phyloP scores from a whole-genome alignment of 2,329 filamentous ascomycete species.

The Colletotrichum sp. region DNA sequence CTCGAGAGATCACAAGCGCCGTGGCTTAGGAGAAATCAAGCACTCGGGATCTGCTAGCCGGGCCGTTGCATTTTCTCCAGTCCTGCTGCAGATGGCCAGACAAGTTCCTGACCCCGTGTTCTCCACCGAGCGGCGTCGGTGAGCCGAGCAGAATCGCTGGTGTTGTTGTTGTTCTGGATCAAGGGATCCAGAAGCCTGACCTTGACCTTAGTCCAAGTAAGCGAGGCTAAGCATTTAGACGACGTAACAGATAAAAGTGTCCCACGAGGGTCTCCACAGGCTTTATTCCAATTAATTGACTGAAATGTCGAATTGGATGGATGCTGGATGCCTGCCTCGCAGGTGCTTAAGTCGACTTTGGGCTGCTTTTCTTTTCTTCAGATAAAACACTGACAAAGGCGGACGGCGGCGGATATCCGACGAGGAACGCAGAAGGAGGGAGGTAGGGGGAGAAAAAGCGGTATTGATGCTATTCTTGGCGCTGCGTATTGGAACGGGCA shows the following conservation, averaged over 20 bases:
- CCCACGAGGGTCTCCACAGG: background rate
- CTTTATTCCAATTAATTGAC: background rate
- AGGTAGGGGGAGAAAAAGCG: background rate
- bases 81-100: constrained; percentile 3
- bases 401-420: constrained; percentile 7
- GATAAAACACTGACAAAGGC: constrained; percentile 11
- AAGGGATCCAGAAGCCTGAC: background rate
- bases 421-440: background rate
- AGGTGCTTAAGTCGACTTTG: background rate
- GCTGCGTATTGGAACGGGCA: background rate
- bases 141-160: background rate
- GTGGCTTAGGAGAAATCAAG: background rate
- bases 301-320: background rate
- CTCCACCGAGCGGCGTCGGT: constrained; percentile 1
- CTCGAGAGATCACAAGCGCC: background rate
- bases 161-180: background rate
- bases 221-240: constrained; percentile 19
- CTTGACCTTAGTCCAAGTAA: background rate
- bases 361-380: background rate
- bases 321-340: background rate
- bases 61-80: constrained; percentile 2
- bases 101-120: background rate
- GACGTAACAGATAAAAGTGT: constrained; percentile 5
- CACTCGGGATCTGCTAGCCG: constrained; percentile 11
- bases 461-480: constrained; percentile 12